Percentiles rank a stretch among this genome's conserved stretches.
These are phyloP conservation scores for Paraconiothyrium brasiliense DNA, from an alignment of 2,329 filamentous ascomycete species.

Conservation along the genomic window DNA sequence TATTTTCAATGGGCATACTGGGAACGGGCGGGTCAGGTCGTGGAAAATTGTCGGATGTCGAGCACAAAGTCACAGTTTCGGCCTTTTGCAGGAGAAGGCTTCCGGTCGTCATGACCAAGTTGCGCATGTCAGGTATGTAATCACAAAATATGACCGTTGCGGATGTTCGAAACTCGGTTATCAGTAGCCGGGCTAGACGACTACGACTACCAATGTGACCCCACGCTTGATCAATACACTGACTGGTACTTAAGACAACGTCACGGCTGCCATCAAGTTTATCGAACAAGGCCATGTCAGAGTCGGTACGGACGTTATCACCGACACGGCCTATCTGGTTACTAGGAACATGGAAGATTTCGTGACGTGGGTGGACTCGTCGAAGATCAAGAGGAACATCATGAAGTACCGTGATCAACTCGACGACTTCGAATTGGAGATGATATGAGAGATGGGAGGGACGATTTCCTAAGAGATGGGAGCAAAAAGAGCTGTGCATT, in stretches of 20 bases:
- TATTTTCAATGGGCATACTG: constrained; percentile 91
- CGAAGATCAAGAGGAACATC: constrained; percentile 96
- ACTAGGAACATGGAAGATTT: constrained; percentile 93
- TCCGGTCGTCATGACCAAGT: constrained; percentile 88
- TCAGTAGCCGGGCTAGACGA: no score
- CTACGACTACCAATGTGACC: no score
- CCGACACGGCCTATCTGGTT: constrained; percentile 88
- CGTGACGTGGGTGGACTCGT: constrained; percentile 93
- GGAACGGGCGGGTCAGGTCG: constrained; percentile 66
- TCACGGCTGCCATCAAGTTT: constrained; percentile 81
- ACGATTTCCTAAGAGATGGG: not conserved
- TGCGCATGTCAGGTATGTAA: constrained; percentile 74
- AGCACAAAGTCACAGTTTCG: constrained; percentile 87
- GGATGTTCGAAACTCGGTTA: no score
- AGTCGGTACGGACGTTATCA: constrained; percentile 88
- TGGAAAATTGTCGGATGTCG: constrained; percentile 74
- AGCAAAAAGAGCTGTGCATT: constrained; percentile 28
- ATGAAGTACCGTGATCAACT: constrained; percentile 94
- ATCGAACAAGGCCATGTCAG: constrained; percentile 95
- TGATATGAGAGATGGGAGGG: constrained; percentile 26
- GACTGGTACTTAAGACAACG: constrained; percentile 65
- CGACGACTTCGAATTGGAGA: constrained; percentile 87
- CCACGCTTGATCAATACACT: no score
- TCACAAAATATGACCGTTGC: no score
- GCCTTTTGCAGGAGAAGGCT: constrained; percentile 86